A percentile compares a stretch with the other conserved stretches of the same genome.
Evolutionary conservation across 2,329 filamentous ascomycete species (phyloP).

Genomic region (Botrytis galanthina): DNA sequence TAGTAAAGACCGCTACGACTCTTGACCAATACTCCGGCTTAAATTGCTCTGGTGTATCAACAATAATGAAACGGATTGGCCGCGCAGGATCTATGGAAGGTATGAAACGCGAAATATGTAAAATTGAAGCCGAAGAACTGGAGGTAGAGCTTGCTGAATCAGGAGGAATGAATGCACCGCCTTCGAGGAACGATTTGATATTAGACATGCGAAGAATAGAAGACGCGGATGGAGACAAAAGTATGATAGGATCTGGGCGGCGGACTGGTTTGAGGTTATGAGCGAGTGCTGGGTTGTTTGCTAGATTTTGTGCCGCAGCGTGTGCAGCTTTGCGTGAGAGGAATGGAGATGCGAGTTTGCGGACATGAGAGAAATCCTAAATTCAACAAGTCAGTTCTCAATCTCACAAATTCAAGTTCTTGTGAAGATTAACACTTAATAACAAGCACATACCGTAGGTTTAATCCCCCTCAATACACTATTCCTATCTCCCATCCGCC

Average conservation of each 20-base stretch:
- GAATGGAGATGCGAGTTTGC: conserved; percentile 79
- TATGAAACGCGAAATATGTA: conserved; percentile 78
- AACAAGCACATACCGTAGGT: conserved; percentile 63
- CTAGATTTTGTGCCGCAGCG: conserved; percentile 38
- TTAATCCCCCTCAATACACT: conserved; percentile 83
- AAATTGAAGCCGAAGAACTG: conserved; percentile 69
- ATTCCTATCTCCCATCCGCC: conserved; percentile 90
- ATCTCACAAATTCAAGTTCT: background rate
- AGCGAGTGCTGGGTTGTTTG: conserved; percentile 48
- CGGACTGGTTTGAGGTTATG: conserved; percentile 55
- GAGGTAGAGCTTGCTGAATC: conserved; percentile 61
- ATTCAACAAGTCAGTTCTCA: background rate
- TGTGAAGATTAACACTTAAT: background rate
- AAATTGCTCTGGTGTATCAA: conserved; percentile 90
- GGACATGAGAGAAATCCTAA: conserved; percentile 91
- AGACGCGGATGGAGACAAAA: conserved; percentile 92
- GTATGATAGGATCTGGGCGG: conserved; percentile 81
- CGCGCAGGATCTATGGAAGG: conserved; percentile 67
- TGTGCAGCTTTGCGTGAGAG: conserved; percentile 58
- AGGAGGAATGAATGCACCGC: conserved; percentile 75
- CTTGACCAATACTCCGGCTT: conserved; percentile 97
- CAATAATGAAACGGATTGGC: conserved; percentile 89
- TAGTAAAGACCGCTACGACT: conserved; percentile 95
- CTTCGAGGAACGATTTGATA: conserved; percentile 88
- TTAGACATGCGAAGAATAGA: conserved; percentile 94